Percentiles rank a stretch among this genome's conserved stretches.
Evolutionary conservation across 208 protist species (phyloP).

Genomic region (Leishmania tropica): DNA sequence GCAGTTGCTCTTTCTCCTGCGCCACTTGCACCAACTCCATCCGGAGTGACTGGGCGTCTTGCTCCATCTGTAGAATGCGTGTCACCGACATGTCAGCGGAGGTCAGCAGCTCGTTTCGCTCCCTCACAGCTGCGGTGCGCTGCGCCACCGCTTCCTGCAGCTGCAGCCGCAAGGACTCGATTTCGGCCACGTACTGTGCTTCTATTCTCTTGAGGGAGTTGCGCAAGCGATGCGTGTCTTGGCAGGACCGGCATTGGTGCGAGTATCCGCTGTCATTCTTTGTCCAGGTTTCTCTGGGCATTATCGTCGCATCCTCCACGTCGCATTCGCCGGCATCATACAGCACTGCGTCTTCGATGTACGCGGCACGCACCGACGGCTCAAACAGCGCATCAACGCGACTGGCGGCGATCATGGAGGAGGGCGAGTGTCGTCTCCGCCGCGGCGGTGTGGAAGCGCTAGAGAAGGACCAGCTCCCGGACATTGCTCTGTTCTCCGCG

Average conservation of each 20-base stretch:
- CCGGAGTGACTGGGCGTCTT: conserved; percentile 17
- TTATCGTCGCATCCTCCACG: background rate
- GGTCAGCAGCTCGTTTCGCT: conserved; percentile 31
- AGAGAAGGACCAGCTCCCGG: conserved; percentile 4
- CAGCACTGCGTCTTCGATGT: conserved; percentile 2
- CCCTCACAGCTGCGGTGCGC: conserved; percentile 18
- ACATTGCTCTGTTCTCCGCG: background rate
- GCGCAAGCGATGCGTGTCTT: conserved; percentile 24
- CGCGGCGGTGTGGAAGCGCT: conserved; percentile 27
- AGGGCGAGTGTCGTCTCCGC: conserved; percentile 3
- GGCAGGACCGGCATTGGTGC: conserved; percentile 19
- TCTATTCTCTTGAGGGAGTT: conserved; percentile 28
- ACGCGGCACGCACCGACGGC: background rate
- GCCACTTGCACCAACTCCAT: conserved; percentile 22
- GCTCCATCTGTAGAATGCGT: conserved; percentile 11
- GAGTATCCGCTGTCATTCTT: background rate
- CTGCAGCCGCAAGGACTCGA: conserved; percentile 21
- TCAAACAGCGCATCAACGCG: conserved; percentile 29
- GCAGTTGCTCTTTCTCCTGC: conserved; percentile 18
- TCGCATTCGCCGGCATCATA: background rate
- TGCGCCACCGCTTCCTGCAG: conserved; percentile 21
- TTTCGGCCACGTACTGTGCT: conserved; percentile 20
- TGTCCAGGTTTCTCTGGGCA: background rate
- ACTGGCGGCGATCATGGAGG: conserved; percentile 3
- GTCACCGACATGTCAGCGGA: conserved; percentile 7